Evolutionary conservation across 352 stramenopile genomes (phyloP), one percentile per base, ranked within the genome.

Genomic region (Globisporangium abappressorium): DNA sequence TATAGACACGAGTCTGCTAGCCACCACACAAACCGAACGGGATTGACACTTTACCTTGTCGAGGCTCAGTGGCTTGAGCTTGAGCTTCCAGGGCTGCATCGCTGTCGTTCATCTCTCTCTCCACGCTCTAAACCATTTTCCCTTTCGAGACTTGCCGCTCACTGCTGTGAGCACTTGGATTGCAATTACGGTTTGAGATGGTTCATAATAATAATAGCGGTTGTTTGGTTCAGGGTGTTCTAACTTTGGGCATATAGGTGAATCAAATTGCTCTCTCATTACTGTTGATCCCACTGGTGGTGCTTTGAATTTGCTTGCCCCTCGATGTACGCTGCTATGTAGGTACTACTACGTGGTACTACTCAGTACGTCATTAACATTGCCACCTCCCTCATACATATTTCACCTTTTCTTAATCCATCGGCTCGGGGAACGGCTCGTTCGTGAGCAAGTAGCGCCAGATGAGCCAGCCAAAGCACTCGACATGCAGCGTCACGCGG

Each of bases 401-500:
- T 47, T 47, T 47, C 15, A 15, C 15, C 15, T 47, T 5, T 15
- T 7, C 41, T 63, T 59, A 91, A 33, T 91, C 85, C 56, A 84
- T 57, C 6, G 69, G 55, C 68, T 94, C 86, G 6, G 86, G 86
- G 66, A 94, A 94, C 9, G 84, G 86, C 72, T 89, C 79, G 65
- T 94, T 94, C 34, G 84, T 91, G 46, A 94, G 81, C 72, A 94
- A 54, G 66, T 94, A 94, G 46, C 86, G 84, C 86, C 86, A 94
- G 61, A 94, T 94, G 62, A 94, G 75, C 86, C 86, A 94, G 30
- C 86, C 86, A 60, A 94, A 94, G 67, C 85, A 90, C 68, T 94
- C 86, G 59, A 94, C 84, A 68, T 94, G 86, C 60, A 94, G 80
- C 58, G 84, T 94, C 62, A 94, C 86, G 38, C 86, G 86, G 64